Evolutionary conservation across 805 yeast genomes (phyloP), one percentile per base, ranked within the genome.

Genomic region (Zygosaccharomyces gambellarensis): DNA sequence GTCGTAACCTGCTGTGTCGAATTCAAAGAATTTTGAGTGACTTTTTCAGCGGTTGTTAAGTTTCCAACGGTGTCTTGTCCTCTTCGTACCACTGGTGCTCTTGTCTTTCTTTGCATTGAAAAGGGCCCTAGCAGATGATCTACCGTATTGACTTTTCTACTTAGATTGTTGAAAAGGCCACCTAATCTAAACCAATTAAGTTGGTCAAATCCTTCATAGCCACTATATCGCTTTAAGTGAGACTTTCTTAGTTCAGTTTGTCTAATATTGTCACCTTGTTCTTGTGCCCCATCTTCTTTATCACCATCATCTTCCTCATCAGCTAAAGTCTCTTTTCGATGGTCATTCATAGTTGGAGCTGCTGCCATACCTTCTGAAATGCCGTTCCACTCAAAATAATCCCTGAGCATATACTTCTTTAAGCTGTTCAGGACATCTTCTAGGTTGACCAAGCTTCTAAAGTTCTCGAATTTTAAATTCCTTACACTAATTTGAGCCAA

Each of bases 91-190:
- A 46, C 45, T 11, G 43, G 54, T 48, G 43, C 53, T 48, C 71
- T 66, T 0, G 62, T 67, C 56, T 76, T 79, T 53, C 78, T 76
- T 54, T 83, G 84, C 2, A 83, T 71, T 14, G 78, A 80, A 38
- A 87, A 68, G 0, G 95, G 90, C 0, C 95, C 95, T 47, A 82
- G 69, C 52, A 88, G 65, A 60, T 84, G 87, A 53, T 83, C 86
- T 19, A 74, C 68, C 0, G 80, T 75, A 0, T 74, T 65, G 44
- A 75, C 72, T 17, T 42, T 43, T 3, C 61, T 61, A 48, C 84
- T 77, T 30, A 75, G 60, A 51, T 72, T 64, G 52, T 75, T 68
- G 54, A 73, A 79, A 28, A 81, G 60, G 2, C 77, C 64, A 0
- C 90, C 90, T 22, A 84, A 61, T 45, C 72, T 70, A 34, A 77